phyloP scores from a whole-genome alignment of 2,329 filamentous ascomycete species.

The Pestalotiopsis sp. region DNA sequence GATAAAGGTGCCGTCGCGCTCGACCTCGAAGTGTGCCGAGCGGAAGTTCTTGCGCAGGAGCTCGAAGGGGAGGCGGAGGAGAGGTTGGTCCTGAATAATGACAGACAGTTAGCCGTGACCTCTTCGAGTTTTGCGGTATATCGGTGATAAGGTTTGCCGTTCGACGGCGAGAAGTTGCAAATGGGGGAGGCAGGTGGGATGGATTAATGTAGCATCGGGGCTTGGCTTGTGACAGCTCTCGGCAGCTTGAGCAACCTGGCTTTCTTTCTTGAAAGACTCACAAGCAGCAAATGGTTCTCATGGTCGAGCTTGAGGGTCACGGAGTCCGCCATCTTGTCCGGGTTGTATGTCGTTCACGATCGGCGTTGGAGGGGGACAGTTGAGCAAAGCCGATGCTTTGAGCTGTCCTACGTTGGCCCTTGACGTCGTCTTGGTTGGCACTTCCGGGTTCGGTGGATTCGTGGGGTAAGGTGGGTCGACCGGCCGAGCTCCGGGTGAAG shows the following conservation, averaged over 20 bases:
- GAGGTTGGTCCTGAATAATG: conserved; percentile 78
- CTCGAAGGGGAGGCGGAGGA: conserved; percentile 90
- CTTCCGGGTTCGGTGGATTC: conserved; percentile 2
- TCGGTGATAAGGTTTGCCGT: neutral
- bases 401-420: neutral
- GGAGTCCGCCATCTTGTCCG: neutral
- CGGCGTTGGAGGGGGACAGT: neutral
- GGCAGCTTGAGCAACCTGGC: neutral
- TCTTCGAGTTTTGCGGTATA: neutral
- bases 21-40: conserved; percentile 74
- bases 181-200: conserved; percentile 3
- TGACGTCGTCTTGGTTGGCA: conserved; percentile 9
- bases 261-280: conserved; percentile 37
- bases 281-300: conserved; percentile 75
- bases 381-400: neutral
- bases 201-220: neutral
- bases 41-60: conserved; percentile 95
- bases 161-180: neutral
- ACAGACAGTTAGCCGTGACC: neutral
- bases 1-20: conserved; percentile 68
- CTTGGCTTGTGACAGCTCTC: neutral
- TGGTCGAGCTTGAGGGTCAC: conserved; percentile 63
- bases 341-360: neutral
- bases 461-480: conserved; percentile 10
- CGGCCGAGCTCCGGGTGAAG: neutral